These are phyloP conservation scores for Venturia oleaginea DNA, from an alignment of 2,329 filamentous ascomycete species.

Conservation along the genomic window DNA sequence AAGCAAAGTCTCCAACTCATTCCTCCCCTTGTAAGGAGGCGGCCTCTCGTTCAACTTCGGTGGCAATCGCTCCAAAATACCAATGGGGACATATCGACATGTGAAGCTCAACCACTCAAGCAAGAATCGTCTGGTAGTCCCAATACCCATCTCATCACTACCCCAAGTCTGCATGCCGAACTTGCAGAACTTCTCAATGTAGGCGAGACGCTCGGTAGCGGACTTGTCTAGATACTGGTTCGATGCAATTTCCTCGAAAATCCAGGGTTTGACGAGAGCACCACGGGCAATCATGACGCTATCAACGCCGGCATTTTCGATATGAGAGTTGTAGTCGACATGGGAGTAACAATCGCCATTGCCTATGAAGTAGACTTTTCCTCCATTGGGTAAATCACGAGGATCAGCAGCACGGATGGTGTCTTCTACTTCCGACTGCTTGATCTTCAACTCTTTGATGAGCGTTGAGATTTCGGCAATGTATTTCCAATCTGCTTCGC, in stretches of 20 bases:
- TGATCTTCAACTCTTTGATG: conserved; percentile 68
- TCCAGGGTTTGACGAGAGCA: conserved; percentile 93
- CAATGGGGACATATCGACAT: conserved; percentile 83
- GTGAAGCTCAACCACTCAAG: conserved; percentile 94
- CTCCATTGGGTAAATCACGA: conserved; percentile 57
- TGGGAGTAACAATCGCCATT: conserved; percentile 97
- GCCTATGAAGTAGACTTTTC: conserved; percentile 81
- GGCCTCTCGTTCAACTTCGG: conserved; percentile 84
- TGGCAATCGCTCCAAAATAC: conserved; percentile 78
- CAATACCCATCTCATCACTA: conserved; percentile 86
- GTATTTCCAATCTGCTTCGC: conserved; percentile 87
- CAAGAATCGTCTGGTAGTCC: conserved; percentile 82
- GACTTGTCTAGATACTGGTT: conserved; percentile 96
- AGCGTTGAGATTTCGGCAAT: conserved; percentile 83
- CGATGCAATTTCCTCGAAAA: conserved; percentile 91
- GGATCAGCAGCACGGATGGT: conserved; percentile 70
- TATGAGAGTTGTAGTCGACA: conserved; percentile 70
- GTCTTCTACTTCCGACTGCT: conserved; percentile 59
- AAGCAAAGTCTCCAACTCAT: conserved; percentile 90
- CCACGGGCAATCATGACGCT: conserved; percentile 96
- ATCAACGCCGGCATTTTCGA: conserved; percentile 73
- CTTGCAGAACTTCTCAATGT: conserved; percentile 80
- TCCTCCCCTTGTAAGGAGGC: conserved; percentile 70
- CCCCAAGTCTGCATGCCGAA: conserved; percentile 95
- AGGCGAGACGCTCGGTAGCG: conserved; percentile 71